phyloP scores from a whole-genome alignment of 192 early-diverging fungal genomes.

The Geranomyces michiganensis region DNA sequence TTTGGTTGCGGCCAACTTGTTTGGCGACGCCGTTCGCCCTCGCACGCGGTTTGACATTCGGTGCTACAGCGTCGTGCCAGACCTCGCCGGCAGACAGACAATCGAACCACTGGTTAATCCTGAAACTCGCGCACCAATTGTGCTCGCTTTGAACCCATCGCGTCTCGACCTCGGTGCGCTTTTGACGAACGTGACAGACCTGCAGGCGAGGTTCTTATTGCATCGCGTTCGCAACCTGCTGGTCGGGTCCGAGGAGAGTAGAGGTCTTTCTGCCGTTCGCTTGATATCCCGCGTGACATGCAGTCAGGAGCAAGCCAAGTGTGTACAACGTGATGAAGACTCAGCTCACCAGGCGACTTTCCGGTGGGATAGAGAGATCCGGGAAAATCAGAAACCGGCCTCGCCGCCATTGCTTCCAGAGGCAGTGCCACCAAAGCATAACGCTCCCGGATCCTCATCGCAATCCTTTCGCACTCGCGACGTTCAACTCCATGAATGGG shows the following conservation, averaged over 20 bases:
- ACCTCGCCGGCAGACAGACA: not conserved
- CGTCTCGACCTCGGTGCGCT: constrained; percentile 5
- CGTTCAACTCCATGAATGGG: constrained; percentile 13
- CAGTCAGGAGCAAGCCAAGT: too few relatives aligned
- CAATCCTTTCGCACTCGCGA: constrained; percentile 6
- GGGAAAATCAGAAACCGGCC: not conserved
- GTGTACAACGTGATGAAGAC: not conserved
- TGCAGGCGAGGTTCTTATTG: constrained; percentile 9
- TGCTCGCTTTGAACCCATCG: constrained; percentile 4
- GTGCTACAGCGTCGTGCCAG: constrained; percentile 17
- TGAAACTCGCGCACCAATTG: constrained; percentile 1
- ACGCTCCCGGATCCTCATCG: not conserved
- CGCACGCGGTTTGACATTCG: not conserved
- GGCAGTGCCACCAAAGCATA: not conserved
- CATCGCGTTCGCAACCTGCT: constrained; percentile 15
- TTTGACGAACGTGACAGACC: not conserved
- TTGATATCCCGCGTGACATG: not conserved
- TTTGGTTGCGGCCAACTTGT: constrained; percentile 8
- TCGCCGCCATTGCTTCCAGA: not conserved
- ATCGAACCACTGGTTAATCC: constrained; percentile 2
- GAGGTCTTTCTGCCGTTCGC: not conserved
- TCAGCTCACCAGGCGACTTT: not conserved
- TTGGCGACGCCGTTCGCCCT: constrained; percentile 16
- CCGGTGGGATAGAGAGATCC: not conserved
- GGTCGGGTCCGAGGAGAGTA: not conserved